Base-by-base conservation (phyloP, 768 basidiomycete genomes). In the Inosperma sp. region DNA sequence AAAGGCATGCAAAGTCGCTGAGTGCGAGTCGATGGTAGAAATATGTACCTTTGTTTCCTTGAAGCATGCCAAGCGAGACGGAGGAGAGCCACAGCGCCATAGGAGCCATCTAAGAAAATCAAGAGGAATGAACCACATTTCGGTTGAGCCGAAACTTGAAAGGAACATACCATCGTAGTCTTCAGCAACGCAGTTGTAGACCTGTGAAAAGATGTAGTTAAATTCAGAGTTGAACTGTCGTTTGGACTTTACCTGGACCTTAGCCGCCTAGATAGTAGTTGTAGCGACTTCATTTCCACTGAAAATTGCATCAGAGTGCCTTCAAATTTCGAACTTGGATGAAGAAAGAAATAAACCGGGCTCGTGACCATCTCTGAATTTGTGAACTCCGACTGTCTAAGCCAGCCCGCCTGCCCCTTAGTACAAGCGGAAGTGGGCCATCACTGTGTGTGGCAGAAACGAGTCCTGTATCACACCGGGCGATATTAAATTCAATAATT, bases 51-150 rank as follows among this genome's bases (percentile, higher is more conserved):
- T 79, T 37, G 77, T 70, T 0, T 79, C 78, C 72, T 88, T 88
- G 90, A 86, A n/a, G 84, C 62, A 69, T 96, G 93, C 93, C 93
- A 96, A 16, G 92, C 93, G 45, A 96, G 81, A 61, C 93, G 89
- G 48, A 96, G 75, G 51, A 94, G 62, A 46, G 94, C 81, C 33
- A 93, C 93, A 13, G 83, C 93, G 57, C 84, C 94, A n/a, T n/a
- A n/a, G 3, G 89, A 92, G 17, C 92, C 92, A 62, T 93, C 90
- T 93, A 58, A 4, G 26, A 34, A 16, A 14, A 7, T 35, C 41
- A 30, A 60, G 51, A 61, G 54, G 26, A 31, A 33, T 35, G 37
- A 54, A 48, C 16, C 48, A 31, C 42, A 36, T n/a, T 19, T 17
- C 48, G 10, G 23, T 17, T 16, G 48, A 14, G 7, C 34, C 4